Percentiles rank a stretch among this genome's conserved stretches.
Conservation (phyloP, 2,329 filamentous ascomycete species). For the Ascochyta viciae-villosae region DNA sequence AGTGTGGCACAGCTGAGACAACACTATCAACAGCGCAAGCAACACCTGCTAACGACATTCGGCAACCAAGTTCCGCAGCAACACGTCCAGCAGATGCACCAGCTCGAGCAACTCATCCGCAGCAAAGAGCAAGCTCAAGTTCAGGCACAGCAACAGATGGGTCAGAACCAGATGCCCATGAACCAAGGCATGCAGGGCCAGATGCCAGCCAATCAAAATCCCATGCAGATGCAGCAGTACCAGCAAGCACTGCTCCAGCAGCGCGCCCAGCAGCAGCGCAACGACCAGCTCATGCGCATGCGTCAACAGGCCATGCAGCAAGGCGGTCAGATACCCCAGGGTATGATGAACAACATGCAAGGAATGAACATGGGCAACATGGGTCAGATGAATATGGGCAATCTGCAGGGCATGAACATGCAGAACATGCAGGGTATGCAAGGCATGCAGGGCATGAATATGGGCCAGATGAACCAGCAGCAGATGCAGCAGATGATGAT, state of each 20-base stretch:
- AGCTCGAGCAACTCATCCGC: conserved; percentile 39
- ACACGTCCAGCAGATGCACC: conserved; percentile 34
- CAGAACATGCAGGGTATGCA: conserved; percentile 25
- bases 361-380: conserved; percentile 38
- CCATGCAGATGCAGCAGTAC: conserved; percentile 44
- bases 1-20: conserved; percentile 34
- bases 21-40: conserved; percentile 35
- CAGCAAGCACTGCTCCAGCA: conserved; percentile 46
- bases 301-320: conserved; percentile 43
- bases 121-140: conserved; percentile 25
- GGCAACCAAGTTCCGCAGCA: conserved; percentile 36
- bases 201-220: conserved; percentile 31
- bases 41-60: conserved; percentile 34
- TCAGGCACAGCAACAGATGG: conserved; percentile 24
- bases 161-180: conserved; percentile 31
- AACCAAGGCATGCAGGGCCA: conserved; percentile 35
- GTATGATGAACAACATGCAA: conserved; percentile 46
- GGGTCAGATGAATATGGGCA: conserved; percentile 28
- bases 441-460: conserved; percentile 35
- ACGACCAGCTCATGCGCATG: conserved; percentile 45
- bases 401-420: conserved; percentile 21
- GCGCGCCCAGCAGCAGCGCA: conserved; percentile 41
- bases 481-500: conserved; percentile 46
- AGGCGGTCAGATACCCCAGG: conserved; percentile 35
- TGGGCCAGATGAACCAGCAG: conserved; percentile 40